A percentile compares a stretch with the other conserved stretches of the same genome.
phyloP scores from a whole-genome alignment of 148 eudicot species.

The Bassia scoparia region DNA sequence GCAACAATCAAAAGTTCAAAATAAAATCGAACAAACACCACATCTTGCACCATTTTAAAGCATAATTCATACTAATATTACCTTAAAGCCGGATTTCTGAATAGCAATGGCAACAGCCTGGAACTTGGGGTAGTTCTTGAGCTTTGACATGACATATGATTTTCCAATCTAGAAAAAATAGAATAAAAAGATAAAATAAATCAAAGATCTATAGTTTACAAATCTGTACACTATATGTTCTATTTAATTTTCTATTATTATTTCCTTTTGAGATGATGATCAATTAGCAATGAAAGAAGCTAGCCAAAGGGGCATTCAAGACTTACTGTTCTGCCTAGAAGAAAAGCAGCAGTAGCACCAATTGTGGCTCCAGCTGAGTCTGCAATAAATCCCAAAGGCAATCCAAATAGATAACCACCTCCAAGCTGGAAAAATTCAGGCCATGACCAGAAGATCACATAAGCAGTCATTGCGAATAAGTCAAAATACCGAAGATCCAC shows the following conservation, averaged over 20 bases:
- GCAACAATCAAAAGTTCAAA: background rate
- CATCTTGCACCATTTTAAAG: background rate
- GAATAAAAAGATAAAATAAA: background rate
- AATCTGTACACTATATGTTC: background rate
- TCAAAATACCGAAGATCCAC: background rate
- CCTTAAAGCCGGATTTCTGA: constrained; percentile 54
- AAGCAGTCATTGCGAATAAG: background rate
- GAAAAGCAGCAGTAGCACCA: constrained; percentile 87
- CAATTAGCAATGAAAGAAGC: too few species aligned
- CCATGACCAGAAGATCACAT: constrained; percentile 2
- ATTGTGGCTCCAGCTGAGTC: constrained; percentile 87
- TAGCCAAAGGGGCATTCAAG: constrained; percentile 4
- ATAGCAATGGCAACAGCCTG: constrained; percentile 47
- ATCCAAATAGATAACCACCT: constrained; percentile 94
- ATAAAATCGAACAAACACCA: background rate
- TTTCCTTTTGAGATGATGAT: too few species aligned
- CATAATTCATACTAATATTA: constrained; percentile 2
- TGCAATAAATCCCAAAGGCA: constrained; percentile 86
- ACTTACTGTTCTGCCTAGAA: constrained; percentile 93
- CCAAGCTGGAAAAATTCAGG: constrained; percentile 57
- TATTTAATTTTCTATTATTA: too few species aligned
- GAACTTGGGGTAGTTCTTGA: constrained; percentile 46
- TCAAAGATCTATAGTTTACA: background rate
- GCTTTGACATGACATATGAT: constrained; percentile 43
- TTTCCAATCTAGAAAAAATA: constrained; percentile 39